Conservation (phyloP, 106 monocot genomes). For the Chionographis japonica region DNA sequence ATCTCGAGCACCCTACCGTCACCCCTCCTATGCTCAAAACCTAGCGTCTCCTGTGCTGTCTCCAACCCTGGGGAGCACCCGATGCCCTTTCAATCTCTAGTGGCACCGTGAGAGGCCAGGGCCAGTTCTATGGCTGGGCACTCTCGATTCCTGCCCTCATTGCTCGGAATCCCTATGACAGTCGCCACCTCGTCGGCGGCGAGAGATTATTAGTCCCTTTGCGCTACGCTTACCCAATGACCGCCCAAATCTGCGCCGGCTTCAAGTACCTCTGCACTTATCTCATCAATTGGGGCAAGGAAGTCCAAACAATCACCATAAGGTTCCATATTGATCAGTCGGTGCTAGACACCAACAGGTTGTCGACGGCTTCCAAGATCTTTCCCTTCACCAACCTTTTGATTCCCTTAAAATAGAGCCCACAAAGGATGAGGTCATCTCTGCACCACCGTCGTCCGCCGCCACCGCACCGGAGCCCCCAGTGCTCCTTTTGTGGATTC, state of each 20-base stretch:
- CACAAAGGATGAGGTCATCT: slow-evolving; percentile 6
- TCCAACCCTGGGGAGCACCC: slow-evolving; percentile 78
- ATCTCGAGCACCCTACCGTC: no score
- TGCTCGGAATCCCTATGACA: slow-evolving; percentile 49
- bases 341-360: slow-evolving; percentile 45
- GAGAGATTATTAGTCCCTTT: slow-evolving; percentile 39
- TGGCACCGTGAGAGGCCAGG: no score
- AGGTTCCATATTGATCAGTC: slow-evolving; percentile 26
- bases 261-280: slow-evolving; percentile 57
- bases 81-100: slow-evolving; percentile 75
- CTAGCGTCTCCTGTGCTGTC: slow-evolving; percentile 45
- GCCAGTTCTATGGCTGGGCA: no score
- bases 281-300: slow-evolving; percentile 34
- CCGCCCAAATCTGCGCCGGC: slow-evolving; percentile 39
- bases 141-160: no score
- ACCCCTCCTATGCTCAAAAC: slow-evolving; percentile 45
- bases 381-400: slow-evolving; percentile 69
- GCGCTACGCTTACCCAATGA: slow-evolving; percentile 73
- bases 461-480: slow-evolving; percentile 14
- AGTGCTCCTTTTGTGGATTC: slow-evolving; percentile 8
- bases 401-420: slow-evolving; percentile 41
- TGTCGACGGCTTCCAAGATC: slow-evolving; percentile 17
- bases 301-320: slow-evolving; percentile 32
- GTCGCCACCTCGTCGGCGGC: slow-evolving; percentile 20
- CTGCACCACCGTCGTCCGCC: slow-evolving; percentile 1